These are phyloP conservation scores for Blastobotrys elegans DNA, from an alignment of 1,139 yeast genomes.

Conservation along the genomic window DNA sequence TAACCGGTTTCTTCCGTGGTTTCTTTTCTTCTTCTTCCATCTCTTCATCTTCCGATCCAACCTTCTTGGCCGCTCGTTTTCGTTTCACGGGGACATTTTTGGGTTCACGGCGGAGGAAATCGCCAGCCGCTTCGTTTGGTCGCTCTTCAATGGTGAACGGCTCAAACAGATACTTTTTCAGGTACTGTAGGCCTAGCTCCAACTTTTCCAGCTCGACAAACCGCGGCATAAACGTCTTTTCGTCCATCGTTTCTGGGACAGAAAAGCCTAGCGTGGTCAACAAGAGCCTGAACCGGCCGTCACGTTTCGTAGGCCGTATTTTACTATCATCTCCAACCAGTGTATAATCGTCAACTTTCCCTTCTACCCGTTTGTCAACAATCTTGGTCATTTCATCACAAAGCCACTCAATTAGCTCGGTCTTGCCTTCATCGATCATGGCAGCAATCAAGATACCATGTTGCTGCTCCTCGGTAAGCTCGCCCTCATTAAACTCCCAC, in stretches of 20 bases:
- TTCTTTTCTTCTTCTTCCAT: neutral
- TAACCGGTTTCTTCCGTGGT: neutral
- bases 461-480: constrained; percentile 26
- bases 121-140: constrained; percentile 4
- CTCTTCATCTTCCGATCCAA: neutral
- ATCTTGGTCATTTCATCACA: constrained; percentile 38
- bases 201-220: constrained; percentile 24
- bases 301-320: constrained; percentile 20
- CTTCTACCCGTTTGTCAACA: constrained; percentile 19
- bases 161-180: constrained; percentile 34
- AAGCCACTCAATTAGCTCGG: constrained; percentile 42
- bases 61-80: neutral
- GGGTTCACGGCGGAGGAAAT: constrained; percentile 9
- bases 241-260: constrained; percentile 10
- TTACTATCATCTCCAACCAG: constrained; percentile 15
- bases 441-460: constrained; percentile 46
- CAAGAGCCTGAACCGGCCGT: constrained; percentile 31
- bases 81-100: neutral
- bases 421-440: constrained; percentile 44
- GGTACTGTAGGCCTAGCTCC: constrained; percentile 24
- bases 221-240: constrained; percentile 19
- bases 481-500: constrained; percentile 27
- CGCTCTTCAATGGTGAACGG: constrained; percentile 36
- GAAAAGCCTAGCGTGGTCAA: constrained; percentile 28
- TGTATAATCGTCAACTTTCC: neutral